These are phyloP conservation scores for Cyclotella sp. DNA, from an alignment of 108 stramenopile species.

Conservation along the genomic window DNA sequence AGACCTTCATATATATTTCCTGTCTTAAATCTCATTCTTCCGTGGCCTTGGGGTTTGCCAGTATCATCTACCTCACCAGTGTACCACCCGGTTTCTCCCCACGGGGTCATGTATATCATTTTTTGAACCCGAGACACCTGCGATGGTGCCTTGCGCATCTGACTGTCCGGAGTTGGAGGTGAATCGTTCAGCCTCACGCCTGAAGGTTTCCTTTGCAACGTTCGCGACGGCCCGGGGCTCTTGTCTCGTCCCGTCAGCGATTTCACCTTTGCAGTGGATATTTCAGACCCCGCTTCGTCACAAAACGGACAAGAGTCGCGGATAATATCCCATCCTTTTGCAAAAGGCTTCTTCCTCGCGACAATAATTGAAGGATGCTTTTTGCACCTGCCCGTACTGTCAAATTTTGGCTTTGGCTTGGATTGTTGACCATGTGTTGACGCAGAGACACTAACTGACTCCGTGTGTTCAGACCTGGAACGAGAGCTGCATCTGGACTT, in stretches of 20 bases:
- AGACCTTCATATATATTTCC: slow-evolving; percentile 20
- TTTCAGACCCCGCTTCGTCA: neutral
- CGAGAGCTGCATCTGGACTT: neutral
- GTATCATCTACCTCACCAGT: slow-evolving; percentile 54
- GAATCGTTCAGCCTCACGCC: neutral
- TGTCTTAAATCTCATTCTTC: slow-evolving; percentile 58
- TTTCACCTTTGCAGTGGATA: neutral
- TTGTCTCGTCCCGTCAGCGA: neutral
- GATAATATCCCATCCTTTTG: slow-evolving; percentile 38
- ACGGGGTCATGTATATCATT: slow-evolving; percentile 42
- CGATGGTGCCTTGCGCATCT: neutral
- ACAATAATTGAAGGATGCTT: slow-evolving; percentile 22
- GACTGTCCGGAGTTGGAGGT: no score
- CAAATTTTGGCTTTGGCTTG: neutral
- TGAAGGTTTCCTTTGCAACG: neutral
- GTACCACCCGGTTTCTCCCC: slow-evolving; percentile 61
- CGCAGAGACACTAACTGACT: no score
- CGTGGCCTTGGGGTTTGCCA: slow-evolving; percentile 58
- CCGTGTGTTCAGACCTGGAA: neutral
- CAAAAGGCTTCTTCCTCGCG: slow-evolving; percentile 23
- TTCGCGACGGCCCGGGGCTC: neutral
- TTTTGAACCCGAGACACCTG: slow-evolving; percentile 4
- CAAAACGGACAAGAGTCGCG: slow-evolving; percentile 19
- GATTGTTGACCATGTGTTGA: neutral
- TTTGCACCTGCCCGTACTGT: slow-evolving; percentile 21